Evolutionary conservation across 2,329 filamentous ascomycete genomes (phyloP), one percentile per base, ranked within the genome.

Genomic region (Calonectria pauciramosa): DNA sequence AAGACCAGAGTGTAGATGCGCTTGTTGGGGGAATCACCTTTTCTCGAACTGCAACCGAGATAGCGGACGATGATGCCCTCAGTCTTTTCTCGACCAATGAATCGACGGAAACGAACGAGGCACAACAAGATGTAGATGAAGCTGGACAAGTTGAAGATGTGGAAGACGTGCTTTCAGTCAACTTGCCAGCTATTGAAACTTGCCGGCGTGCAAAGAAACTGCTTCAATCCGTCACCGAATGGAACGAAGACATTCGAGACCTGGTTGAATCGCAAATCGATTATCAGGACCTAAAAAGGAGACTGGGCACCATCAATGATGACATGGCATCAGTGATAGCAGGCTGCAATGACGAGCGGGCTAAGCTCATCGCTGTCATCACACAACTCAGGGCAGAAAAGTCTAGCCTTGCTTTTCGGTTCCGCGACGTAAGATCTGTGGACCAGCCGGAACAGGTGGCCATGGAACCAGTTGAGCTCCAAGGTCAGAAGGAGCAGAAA

Each of bases 241-340:
- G 64, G 64, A 36, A 71, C 26, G 28, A 60, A 2, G 26, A 18
- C 26, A 51, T 79, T 26, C 34, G 60, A 67, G 16, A 18, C 5
- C 41, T 79, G 23, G 26, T 70, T 10, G 16, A 23, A 63, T 36
- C 28, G 47, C 67, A 38, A 44, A 34, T 16, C 44, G 64, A 67
- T 20, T 20, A 5, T 18, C 20, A 28, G 20, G 63, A 59, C 38
- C 28, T 72, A 13, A 63, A 26, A 54, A 41, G 6, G 8, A 28
- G 20, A 7, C 32, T 71, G 36, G 10, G 30, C 11, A 47, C 20
- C 13, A 66, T 56, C 34, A n/a, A 11, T 0, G 47, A 71, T 26
- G 64, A 36, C 3, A 67, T 67, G 32, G 11, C 11, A 36, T 6
- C 13, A 1, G 26, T 32, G 4, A 34, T 23, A 38, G 13, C 26